phyloP scores from a whole-genome alignment of 2,329 filamentous ascomycete genomes.

The Chalaropsis ovoidea region DNA sequence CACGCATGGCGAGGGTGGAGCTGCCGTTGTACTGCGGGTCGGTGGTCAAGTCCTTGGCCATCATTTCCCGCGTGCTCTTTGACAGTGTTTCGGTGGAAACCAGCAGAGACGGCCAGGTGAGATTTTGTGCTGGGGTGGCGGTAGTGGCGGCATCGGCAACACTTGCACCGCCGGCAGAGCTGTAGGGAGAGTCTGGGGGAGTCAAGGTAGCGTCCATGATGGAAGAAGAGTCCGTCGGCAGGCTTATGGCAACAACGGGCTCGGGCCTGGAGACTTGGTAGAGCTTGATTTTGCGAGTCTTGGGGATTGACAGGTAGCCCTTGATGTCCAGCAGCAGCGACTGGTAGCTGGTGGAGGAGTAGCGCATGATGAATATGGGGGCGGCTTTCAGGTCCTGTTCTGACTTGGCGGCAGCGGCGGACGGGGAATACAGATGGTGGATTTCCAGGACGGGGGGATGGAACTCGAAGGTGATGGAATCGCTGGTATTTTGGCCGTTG shows the following conservation, averaged over 20 bases:
- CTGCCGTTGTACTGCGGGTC: constrained; percentile 70
- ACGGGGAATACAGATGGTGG: constrained; percentile 61
- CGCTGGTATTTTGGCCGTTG: constrained; percentile 41
- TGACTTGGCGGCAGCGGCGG: constrained; percentile 47
- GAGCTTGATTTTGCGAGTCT: constrained; percentile 63
- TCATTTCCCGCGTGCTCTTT: constrained; percentile 21
- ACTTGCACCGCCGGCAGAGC: constrained; percentile 30
- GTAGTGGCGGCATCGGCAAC: constrained; percentile 36
- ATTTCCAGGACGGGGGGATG: constrained; percentile 78
- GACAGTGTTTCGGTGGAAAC: constrained; percentile 20
- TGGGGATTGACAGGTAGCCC: constrained; percentile 53
- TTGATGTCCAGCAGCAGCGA: constrained; percentile 71
- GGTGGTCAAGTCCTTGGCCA: constrained; percentile 52
- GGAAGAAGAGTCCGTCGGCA: constrained; percentile 8
- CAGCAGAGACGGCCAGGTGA: constrained; percentile 21
- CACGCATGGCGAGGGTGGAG: constrained; percentile 53
- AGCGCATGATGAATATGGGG: constrained; percentile 58
- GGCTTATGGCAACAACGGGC: constrained; percentile 31
- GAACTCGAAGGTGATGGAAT: constrained; percentile 62
- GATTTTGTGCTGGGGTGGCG: background rate
- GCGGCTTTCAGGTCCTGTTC: constrained; percentile 51
- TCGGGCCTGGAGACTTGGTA: constrained; percentile 51
- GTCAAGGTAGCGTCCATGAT: constrained; percentile 31
- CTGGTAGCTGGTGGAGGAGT: constrained; percentile 58
- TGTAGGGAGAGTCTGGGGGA: constrained; percentile 36